Conservation (phyloP, 2,329 filamentous ascomycete species). For the Penicillium sp. region DNA sequence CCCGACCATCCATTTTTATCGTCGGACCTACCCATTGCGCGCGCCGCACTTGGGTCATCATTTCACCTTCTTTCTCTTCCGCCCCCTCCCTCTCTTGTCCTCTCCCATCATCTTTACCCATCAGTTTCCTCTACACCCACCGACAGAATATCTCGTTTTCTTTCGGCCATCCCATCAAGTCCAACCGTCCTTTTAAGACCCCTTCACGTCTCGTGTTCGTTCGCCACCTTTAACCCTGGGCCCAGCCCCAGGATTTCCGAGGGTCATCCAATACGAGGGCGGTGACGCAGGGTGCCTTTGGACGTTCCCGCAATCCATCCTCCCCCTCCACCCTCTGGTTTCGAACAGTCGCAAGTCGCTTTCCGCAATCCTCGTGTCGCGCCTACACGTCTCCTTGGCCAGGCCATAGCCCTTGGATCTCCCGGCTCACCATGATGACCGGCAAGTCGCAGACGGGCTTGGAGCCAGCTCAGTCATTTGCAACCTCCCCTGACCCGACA, state of each 20-base stretch:
- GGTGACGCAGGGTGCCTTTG: slow-evolving; percentile 24
- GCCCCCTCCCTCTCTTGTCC: not conserved
- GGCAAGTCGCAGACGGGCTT: slow-evolving; percentile 32
- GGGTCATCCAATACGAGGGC: slow-evolving; percentile 24
- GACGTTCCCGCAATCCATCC: slow-evolving; percentile 14
- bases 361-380: not conserved
- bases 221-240: slow-evolving; percentile 12
- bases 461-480: slow-evolving; percentile 30
- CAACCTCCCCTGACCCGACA: slow-evolving; percentile 41
- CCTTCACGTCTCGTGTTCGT: not conserved
- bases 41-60: not conserved
- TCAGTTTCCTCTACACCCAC: slow-evolving; percentile 1
- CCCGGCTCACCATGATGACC: slow-evolving; percentile 30
- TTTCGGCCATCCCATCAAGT: not conserved
- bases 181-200: not conserved
- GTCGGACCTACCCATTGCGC: no score
- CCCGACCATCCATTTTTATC: slow-evolving; percentile 6
- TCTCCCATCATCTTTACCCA: slow-evolving; percentile 7
- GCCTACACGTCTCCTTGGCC: not conserved
- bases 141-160: not conserved
- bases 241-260: slow-evolving; percentile 28
- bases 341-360: not conserved
- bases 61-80: not conserved
- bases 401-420: not conserved
- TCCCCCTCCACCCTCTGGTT: slow-evolving; percentile 3